These are phyloP conservation scores for Dillenia suffruticosa DNA, from an alignment of 164 flowering plant genomes.

Conservation along the genomic window DNA sequence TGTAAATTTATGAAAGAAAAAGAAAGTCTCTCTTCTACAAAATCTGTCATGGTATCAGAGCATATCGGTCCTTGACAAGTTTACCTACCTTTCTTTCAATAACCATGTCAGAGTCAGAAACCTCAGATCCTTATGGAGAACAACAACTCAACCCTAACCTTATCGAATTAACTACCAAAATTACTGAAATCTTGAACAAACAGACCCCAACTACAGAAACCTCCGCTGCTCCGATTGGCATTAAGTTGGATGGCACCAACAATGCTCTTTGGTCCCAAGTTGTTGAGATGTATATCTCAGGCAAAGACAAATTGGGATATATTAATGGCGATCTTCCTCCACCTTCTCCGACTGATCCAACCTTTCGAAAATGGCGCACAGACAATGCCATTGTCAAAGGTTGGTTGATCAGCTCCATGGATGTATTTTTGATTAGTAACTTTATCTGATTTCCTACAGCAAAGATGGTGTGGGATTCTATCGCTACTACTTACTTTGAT, in stretches of 20 bases:
- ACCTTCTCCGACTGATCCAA: slow-evolving; percentile 6
- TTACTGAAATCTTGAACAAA: slow-evolving; percentile 5
- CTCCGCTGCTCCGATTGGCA: background rate
- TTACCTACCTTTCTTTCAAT: no score
- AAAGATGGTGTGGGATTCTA: background rate
- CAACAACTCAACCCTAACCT: background rate
- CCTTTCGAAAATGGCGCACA: background rate
- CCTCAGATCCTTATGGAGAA: no score
- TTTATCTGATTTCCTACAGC: background rate
- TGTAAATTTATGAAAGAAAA: no score
- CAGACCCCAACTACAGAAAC: background rate
- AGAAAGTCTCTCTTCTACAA: no score
- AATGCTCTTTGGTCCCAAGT: slow-evolving; percentile 10
- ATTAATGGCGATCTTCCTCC: slow-evolving; percentile 4
- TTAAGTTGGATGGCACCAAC: slow-evolving; percentile 14
- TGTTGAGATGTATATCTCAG: background rate
- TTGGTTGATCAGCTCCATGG: background rate
- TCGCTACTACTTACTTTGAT: slow-evolving; percentile 6
- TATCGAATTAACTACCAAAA: slow-evolving; percentile 5
- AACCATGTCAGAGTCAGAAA: no score
- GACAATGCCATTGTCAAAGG: slow-evolving; percentile 5
- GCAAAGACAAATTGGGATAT: no score
- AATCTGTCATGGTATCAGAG: no score
- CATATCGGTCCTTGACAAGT: no score
- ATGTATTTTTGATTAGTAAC: background rate